phyloP scores from a whole-genome alignment of 2,329 filamentous ascomycete genomes.

The Spiromastix sp. region DNA sequence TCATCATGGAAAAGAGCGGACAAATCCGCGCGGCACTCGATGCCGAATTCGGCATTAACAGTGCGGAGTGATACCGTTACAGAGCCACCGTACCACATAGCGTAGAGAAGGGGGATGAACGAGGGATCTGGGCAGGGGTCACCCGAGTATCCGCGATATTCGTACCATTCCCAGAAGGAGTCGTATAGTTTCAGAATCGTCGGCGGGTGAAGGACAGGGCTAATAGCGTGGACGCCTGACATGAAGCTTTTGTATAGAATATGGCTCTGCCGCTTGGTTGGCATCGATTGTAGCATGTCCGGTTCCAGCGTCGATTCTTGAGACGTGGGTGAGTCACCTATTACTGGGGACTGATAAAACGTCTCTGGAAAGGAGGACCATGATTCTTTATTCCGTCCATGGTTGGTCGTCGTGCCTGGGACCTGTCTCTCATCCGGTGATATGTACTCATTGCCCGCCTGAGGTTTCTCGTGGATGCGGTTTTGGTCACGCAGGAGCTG shows the following conservation, averaged over 20 bases:
- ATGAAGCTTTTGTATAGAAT: constrained; percentile 38
- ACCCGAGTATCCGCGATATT: constrained; percentile 26
- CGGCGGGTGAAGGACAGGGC: constrained; percentile 35
- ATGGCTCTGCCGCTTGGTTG: constrained; percentile 35
- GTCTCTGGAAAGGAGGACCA: constrained; percentile 15
- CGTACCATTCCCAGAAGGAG: constrained; percentile 38
- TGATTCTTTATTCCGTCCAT: neutral
- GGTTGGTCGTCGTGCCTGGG: constrained; percentile 12
- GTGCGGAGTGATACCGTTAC: constrained; percentile 33
- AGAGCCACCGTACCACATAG: constrained; percentile 40
- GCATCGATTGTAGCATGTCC: constrained; percentile 32
- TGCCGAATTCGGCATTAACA: constrained; percentile 31
- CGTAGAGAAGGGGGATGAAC: constrained; percentile 35
- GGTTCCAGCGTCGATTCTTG: constrained; percentile 25
- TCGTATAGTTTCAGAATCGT: constrained; percentile 32
- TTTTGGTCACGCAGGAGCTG: constrained; percentile 33
- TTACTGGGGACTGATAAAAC: constrained; percentile 26
- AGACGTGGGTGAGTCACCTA: constrained; percentile 26
- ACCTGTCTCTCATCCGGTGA: constrained; percentile 13
- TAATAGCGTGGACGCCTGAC: constrained; percentile 36
- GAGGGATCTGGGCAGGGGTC: constrained; percentile 29
- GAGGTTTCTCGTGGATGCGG: constrained; percentile 20
- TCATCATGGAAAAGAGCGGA: constrained; percentile 33
- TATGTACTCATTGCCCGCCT: too few species aligned
- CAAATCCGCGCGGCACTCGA: constrained; percentile 24